Evolutionary conservation across 2,329 filamentous ascomycete genomes (phyloP), one percentile per base, ranked within the genome.

Genomic region (Lachnellula subtilissima): DNA sequence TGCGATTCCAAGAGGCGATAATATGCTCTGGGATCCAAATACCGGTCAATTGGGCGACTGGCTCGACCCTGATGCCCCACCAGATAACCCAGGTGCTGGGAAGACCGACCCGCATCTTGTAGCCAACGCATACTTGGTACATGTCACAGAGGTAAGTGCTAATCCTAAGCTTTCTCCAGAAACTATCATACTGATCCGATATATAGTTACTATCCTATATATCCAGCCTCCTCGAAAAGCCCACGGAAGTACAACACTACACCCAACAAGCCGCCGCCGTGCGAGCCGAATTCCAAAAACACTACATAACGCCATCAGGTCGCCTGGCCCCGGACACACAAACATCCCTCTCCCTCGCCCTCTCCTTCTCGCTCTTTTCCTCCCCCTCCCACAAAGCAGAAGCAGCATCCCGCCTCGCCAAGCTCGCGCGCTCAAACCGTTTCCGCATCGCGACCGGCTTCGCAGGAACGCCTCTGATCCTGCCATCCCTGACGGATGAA

Each of bases 31-130:
- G 77, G 63, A 72, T 46, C 67, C 66, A 4, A 63, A 60, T 25
- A 55, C 56, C 9, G 69, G 67, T 46, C 76, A 79, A 55, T 72
- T 71, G 37, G 70, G 75, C 32, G 78, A 80, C 58, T 80, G 77
- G 77, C 70, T 80, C 1, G 77, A 78, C 53, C 78, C 78, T 0
- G 69, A 70, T 3, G 71, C 77, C 0, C 76, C 77, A 0, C 68
- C 72, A 0, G 68, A 75, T 0, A 61, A 72, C 8, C 71, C 77
- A 0, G 72, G 68, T 2, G 64, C 64, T 15, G 75, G 74, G 0
- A 72, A 70, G 0, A 79, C 77, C 0, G 67, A 74, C 39, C 65
- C 70, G 0, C 66, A 68, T 3, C 69, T 76, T 1, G 75, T 79
- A 0, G 74, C 76, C 0, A 75, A 80, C 53, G 75, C 76, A 2